A percentile compares a stretch with the other conserved stretches of the same genome.
Evolutionary conservation across 805 yeast genomes (phyloP).

Genomic region (Wickerhamomyces bovis): DNA sequence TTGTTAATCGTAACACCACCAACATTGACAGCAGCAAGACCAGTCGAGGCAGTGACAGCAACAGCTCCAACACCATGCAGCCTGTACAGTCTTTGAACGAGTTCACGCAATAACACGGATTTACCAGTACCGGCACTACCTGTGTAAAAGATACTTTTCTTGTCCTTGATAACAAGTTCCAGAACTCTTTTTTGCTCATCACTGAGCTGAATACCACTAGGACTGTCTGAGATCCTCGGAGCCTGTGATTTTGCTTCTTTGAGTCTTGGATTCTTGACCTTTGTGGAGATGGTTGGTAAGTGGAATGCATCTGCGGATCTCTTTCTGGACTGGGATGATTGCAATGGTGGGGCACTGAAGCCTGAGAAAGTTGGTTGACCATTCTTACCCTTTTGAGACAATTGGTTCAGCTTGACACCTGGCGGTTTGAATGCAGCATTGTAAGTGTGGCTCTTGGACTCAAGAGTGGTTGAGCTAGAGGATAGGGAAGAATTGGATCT

Average conservation of each 20-base stretch:
- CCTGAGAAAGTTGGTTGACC: slow-evolving; percentile 1
- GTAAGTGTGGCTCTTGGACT: background rate
- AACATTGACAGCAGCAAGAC: slow-evolving; percentile 90
- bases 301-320: slow-evolving; percentile 4
- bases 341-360: background rate
- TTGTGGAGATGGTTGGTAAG: background rate
- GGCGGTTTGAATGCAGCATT: background rate
- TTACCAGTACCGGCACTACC: slow-evolving; percentile 91
- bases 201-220: slow-evolving; percentile 23
- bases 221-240: background rate
- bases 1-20: slow-evolving; percentile 87
- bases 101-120: slow-evolving; percentile 57
- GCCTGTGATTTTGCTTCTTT: background rate
- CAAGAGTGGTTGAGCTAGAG: background rate
- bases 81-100: slow-evolving; percentile 47
- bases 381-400: background rate
- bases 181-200: slow-evolving; percentile 50
- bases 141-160: slow-evolving; percentile 60
- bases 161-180: slow-evolving; percentile 42
- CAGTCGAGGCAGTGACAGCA: slow-evolving; percentile 93
- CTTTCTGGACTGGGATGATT: background rate
- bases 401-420: background rate
- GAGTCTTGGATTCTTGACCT: slow-evolving; percentile 11
- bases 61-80: slow-evolving; percentile 45
- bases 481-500: background rate